Evolutionary conservation across 768 basidiomycete genomes (phyloP).

Genomic region (Pholiota molesta): DNA sequence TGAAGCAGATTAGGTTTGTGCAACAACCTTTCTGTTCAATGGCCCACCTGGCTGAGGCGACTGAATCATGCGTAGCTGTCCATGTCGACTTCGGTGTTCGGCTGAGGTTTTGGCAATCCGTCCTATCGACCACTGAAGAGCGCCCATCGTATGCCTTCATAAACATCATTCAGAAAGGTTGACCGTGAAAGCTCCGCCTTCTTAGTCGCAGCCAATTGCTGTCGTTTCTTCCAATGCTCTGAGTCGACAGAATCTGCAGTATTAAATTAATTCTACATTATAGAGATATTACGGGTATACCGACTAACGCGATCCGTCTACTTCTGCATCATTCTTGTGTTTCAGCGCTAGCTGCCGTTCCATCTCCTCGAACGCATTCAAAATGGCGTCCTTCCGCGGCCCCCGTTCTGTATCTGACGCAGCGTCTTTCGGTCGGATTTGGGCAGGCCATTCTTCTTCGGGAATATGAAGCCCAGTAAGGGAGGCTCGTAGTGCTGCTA

Average conservation of each 20-base stretch:
- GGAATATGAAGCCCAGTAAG: slow-evolving; percentile 54
- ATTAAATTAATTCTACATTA: slow-evolving; percentile 6
- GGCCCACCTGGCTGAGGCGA: too few species aligned
- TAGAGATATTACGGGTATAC: slow-evolving; percentile 2
- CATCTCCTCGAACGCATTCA: slow-evolving; percentile 75
- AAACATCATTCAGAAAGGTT: slow-evolving; percentile 30
- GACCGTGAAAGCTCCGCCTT: slow-evolving; percentile 10
- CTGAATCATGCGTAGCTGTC: too few species aligned
- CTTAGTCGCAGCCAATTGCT: slow-evolving; percentile 4
- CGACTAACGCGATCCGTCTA: slow-evolving; percentile 26
- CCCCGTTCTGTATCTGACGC: slow-evolving; percentile 20
- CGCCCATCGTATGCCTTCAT: slow-evolving; percentile 52
- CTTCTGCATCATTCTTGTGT: slow-evolving; percentile 14
- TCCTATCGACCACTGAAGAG: slow-evolving; percentile 48
- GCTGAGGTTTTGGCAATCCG: too few species aligned
- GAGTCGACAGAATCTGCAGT: slow-evolving; percentile 10
- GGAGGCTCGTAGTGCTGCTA: slow-evolving; percentile 49
- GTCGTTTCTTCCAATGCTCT: slow-evolving; percentile 6
- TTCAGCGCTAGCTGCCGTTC: slow-evolving; percentile 60
- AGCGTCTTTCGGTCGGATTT: slow-evolving; percentile 35
- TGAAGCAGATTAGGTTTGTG: too few species aligned
- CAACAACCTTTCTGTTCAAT: too few species aligned
- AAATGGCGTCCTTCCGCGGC: slow-evolving; percentile 36
- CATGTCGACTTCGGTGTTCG: too few species aligned
- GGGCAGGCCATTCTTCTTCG: slow-evolving; percentile 65